A percentile compares a stretch with the other conserved stretches of the same genome.
These are phyloP conservation scores for Chloromonas sp. DNA, from an alignment of 163 green algal species.

Conservation along the genomic window DNA sequence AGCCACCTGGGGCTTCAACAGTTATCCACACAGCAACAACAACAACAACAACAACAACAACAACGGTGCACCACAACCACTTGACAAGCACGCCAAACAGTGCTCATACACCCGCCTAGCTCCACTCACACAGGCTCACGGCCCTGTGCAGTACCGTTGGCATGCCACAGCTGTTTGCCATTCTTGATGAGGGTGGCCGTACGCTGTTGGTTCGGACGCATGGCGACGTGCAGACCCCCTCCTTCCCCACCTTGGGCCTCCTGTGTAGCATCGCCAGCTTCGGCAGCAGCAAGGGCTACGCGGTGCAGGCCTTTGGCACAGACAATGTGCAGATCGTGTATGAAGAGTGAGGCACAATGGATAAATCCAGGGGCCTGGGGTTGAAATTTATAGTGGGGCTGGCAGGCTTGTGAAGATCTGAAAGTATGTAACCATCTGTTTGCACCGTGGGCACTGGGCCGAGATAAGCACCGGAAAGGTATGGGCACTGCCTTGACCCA, in stretches of 20 bases:
- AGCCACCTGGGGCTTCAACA: no score
- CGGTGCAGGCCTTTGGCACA: conserved; percentile 25
- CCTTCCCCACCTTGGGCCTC: conserved; percentile 33
- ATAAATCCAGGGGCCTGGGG: neutral
- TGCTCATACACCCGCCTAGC: no score
- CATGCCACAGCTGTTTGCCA: conserved; percentile 37
- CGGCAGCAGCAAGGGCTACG: conserved; percentile 20
- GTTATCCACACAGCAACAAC: no score
- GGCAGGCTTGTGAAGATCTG: no score
- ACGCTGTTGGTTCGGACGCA: conserved; percentile 24
- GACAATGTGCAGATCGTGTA: conserved; percentile 38
- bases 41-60: no score
- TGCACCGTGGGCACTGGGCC: no score
- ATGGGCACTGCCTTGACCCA: neutral
- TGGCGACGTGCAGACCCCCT: conserved; percentile 33
- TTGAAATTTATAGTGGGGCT: no score
- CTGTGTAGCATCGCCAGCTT: conserved; percentile 38
- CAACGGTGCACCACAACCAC: no score
- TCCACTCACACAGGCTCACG: no score
- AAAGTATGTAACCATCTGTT: no score
- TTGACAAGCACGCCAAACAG: no score
- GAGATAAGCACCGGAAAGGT: neutral
- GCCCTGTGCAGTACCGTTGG: no score
- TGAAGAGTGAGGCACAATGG: conserved; percentile 5
- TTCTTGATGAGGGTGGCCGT: conserved; percentile 33